Evolutionary conservation across 2,329 filamentous ascomycete species (phyloP).

Genomic region (Neoscytalidium dimidiatum): DNA sequence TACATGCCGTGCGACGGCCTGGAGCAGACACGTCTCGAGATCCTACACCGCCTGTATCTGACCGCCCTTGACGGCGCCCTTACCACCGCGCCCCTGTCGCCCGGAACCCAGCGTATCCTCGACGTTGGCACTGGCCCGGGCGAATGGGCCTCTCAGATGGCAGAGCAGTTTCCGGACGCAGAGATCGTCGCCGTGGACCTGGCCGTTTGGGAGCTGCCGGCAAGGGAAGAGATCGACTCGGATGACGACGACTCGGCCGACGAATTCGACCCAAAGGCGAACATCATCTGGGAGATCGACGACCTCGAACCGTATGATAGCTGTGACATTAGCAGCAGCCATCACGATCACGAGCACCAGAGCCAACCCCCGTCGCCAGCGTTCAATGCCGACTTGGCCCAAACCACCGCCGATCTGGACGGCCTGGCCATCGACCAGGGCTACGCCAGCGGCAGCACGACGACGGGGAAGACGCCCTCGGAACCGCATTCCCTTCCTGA

Average conservation of each 20-base stretch:
- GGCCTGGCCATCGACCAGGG: slow-evolving; percentile 16
- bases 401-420: not conserved
- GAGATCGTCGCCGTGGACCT: slow-evolving; percentile 54
- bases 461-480: not conserved
- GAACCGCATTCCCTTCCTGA: not conserved
- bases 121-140: slow-evolving; percentile 53
- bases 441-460: slow-evolving; percentile 20
- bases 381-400: not conserved
- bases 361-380: not conserved
- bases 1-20: slow-evolving; percentile 68
- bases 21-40: slow-evolving; percentile 63
- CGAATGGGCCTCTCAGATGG: slow-evolving; percentile 53
- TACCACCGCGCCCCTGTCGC: slow-evolving; percentile 35
- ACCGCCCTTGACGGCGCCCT: slow-evolving; percentile 37
- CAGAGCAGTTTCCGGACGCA: slow-evolving; percentile 42
- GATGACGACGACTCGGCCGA: slow-evolving; percentile 31
- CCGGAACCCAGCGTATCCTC: slow-evolving; percentile 32
- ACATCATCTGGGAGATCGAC: slow-evolving; percentile 38
- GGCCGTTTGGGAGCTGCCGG: slow-evolving; percentile 52
- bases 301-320: slow-evolving; percentile 37
- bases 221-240: slow-evolving; percentile 22
- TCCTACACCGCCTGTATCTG: slow-evolving; percentile 65
- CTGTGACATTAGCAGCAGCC: slow-evolving; percentile 26
- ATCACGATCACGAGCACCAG: not conserved
- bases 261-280: slow-evolving; percentile 23